phyloP scores from a whole-genome alignment of 2,329 filamentous ascomycete species.

The Botrytis tulipae region DNA sequence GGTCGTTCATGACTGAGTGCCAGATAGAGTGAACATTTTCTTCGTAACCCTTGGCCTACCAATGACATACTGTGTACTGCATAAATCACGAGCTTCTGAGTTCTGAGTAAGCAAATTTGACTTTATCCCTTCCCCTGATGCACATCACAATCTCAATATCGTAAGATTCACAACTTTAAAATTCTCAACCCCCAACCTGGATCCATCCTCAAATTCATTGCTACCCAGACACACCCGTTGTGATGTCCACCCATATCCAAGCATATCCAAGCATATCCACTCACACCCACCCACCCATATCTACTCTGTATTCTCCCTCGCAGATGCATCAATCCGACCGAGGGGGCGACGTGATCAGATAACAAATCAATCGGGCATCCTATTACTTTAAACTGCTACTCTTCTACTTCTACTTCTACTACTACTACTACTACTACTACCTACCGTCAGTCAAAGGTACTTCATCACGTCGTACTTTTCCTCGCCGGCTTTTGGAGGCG shows the following conservation, averaged over 20 bases:
- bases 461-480: slow-evolving; percentile 1
- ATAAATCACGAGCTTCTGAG: background rate
- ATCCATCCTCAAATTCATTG: background rate
- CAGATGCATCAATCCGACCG: background rate
- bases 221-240: background rate
- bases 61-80: background rate
- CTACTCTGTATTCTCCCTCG: background rate
- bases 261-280: background rate
- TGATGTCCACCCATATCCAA: background rate
- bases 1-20: background rate
- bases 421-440: background rate
- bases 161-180: background rate
- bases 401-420: background rate
- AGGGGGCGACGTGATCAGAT: background rate
- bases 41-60: background rate
- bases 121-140: background rate
- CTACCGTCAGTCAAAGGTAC: background rate
- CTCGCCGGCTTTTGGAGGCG: background rate
- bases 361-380: background rate
- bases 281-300: background rate
- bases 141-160: background rate
- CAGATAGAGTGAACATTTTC: background rate
- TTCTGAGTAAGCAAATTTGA: background rate
- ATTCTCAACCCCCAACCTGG: background rate
- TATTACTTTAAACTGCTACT: background rate